phyloP scores from a whole-genome alignment of 768 basidiomycete species.

The Russula sp. region DNA sequence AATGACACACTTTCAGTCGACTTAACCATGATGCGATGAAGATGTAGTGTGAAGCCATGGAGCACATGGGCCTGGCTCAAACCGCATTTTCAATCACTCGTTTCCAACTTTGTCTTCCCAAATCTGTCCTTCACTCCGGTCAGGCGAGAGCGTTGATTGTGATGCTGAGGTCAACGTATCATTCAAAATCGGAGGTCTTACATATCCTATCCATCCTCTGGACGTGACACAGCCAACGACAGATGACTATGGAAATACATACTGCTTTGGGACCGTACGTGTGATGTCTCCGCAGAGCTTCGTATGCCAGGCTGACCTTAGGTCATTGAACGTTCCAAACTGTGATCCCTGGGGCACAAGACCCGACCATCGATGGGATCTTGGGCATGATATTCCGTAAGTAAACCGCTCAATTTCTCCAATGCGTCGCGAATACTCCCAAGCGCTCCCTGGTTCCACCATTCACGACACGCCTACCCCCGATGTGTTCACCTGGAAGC shows the following conservation, averaged over 20 bases:
- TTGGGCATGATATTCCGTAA: slow-evolving; percentile 70
- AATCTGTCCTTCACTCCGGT: slow-evolving; percentile 74
- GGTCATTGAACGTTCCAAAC: slow-evolving; percentile 60
- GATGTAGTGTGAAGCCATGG: slow-evolving; percentile 81
- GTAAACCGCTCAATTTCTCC: slow-evolving; percentile 32
- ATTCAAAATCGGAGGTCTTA: slow-evolving; percentile 55
- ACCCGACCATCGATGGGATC: slow-evolving; percentile 57
- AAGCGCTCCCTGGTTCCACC: slow-evolving; percentile 12
- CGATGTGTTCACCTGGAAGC: slow-evolving; percentile 27
- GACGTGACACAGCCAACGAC: slow-evolving; percentile 48
- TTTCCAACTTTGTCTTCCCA: slow-evolving; percentile 83
- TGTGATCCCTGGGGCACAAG: slow-evolving; percentile 50
- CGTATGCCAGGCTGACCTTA: not conserved
- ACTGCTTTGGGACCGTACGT: slow-evolving; percentile 41
- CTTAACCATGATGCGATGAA: no score
- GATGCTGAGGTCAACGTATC: slow-evolving; percentile 60
- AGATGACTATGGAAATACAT: slow-evolving; percentile 31
- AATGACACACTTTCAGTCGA: no score
- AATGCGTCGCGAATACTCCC: slow-evolving; percentile 28
- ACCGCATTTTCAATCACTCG: slow-evolving; percentile 74
- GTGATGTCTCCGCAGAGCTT: not conserved
- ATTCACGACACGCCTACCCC: not conserved
- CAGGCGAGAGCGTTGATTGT: slow-evolving; percentile 62
- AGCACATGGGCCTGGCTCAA: slow-evolving; percentile 88
- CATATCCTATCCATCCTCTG: slow-evolving; percentile 62